These are phyloP conservation scores for Myxozyma kluyveri DNA, from an alignment of 805 yeast genomes.

Conservation along the genomic window DNA sequence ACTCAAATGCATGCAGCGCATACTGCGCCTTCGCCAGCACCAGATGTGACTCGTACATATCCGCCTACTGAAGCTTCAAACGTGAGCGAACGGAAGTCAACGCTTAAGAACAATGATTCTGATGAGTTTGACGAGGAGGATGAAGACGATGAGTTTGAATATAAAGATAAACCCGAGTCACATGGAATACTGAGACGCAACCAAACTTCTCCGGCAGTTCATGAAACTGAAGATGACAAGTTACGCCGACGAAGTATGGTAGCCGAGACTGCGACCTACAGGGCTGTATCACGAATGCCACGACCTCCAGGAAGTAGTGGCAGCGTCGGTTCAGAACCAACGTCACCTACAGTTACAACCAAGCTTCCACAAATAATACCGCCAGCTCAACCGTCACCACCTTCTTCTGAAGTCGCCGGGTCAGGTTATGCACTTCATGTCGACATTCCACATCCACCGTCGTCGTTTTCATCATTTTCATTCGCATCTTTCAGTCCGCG, in stretches of 20 bases:
- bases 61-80: not conserved
- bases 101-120: too few relatives aligned
- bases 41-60: not conserved
- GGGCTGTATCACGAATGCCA: not conserved
- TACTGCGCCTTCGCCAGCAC: not conserved
- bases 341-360: not conserved
- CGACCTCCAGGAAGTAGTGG: not conserved
- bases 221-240: constrained; percentile 16
- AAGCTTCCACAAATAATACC: not conserved
- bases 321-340: not conserved
- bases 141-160: not conserved
- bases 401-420: not conserved
- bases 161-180: not conserved
- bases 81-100: too few relatives aligned
- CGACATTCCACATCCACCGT: not conserved
- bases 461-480: not conserved
- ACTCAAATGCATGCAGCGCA: constrained; percentile 1
- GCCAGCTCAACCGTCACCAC: too few relatives aligned
- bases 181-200: not conserved
- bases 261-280: not conserved
- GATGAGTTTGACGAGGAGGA: not conserved
- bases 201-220: not conserved
- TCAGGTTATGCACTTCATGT: too few relatives aligned
- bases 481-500: not conserved
- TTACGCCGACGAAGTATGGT: constrained; percentile 14